Conservation (phyloP, 331 rosid species). For the Acacia concinna region DNA sequence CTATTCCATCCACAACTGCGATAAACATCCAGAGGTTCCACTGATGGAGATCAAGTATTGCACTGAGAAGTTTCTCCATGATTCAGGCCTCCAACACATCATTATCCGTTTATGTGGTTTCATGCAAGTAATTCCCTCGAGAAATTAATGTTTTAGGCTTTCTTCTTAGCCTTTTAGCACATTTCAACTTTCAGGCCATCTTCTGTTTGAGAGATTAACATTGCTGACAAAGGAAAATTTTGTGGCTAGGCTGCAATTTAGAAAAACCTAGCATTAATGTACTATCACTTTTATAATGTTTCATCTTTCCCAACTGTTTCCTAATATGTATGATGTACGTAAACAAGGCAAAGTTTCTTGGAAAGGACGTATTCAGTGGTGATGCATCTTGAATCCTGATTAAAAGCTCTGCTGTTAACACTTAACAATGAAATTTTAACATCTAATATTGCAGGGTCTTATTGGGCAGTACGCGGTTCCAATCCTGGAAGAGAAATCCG, state of each 20-base stretch:
- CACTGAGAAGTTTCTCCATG: constrained; percentile 85
- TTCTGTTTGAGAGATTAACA: neutral
- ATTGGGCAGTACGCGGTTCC: constrained; percentile 98
- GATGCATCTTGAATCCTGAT: neutral
- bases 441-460: constrained; percentile 59
- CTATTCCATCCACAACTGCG: constrained; percentile 95
- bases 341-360: neutral
- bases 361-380: neutral
- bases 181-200: neutral
- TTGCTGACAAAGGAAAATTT: neutral
- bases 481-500: constrained; percentile 90
- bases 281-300: neutral
- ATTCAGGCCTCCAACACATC: constrained; percentile 74
- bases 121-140: constrained; percentile 68
- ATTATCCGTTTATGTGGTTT: constrained; percentile 88
- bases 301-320: neutral
- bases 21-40: constrained; percentile 95
- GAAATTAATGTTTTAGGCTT: neutral
- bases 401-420: neutral
- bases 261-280: neutral
- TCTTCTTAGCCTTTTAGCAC: neutral
- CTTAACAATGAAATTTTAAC: neutral
- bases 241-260: neutral
- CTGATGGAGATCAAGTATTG: constrained; percentile 95
- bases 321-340: neutral